A percentile compares a stretch with the other conserved stretches of the same genome.
phyloP scores from a whole-genome alignment of 2,329 filamentous ascomycete genomes.

The Fusarium mexicanum region DNA sequence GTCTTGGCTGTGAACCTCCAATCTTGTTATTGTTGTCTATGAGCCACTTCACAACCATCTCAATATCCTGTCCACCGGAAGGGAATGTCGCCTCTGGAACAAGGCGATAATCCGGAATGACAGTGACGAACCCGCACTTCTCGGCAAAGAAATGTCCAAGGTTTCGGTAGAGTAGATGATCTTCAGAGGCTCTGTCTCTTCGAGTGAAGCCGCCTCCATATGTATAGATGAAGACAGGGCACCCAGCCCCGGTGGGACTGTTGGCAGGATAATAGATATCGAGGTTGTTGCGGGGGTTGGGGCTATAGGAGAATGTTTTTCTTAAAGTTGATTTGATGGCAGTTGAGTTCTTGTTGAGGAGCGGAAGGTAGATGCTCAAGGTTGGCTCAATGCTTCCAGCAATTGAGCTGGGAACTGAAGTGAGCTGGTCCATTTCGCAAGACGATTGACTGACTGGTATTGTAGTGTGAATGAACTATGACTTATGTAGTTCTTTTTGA shows the following conservation, averaged over 20 bases:
- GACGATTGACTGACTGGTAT: background rate
- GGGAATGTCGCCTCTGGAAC: background rate
- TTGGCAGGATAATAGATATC: background rate
- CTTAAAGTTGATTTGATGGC: background rate
- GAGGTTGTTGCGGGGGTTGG: background rate
- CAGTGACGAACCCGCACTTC: background rate
- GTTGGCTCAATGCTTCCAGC: background rate
- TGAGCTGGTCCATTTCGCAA: background rate
- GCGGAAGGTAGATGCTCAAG: background rate
- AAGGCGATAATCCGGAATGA: background rate
- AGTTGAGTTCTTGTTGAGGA: background rate
- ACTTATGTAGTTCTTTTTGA: background rate
- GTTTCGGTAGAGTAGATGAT: background rate
- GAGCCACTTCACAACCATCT: background rate
- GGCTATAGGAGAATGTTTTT: background rate
- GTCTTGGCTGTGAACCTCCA: background rate
- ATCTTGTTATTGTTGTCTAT: background rate
- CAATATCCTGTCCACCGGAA: background rate
- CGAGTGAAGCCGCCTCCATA: background rate
- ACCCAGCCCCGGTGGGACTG: background rate
- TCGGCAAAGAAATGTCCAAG: background rate
- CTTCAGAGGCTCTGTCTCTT: background rate
- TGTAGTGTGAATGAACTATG: too few relatives aligned
- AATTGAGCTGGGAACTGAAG: background rate
- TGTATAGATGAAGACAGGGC: background rate